Conservation (phyloP, 805 yeast species). For the Pichia thaimueangensis region DNA sequence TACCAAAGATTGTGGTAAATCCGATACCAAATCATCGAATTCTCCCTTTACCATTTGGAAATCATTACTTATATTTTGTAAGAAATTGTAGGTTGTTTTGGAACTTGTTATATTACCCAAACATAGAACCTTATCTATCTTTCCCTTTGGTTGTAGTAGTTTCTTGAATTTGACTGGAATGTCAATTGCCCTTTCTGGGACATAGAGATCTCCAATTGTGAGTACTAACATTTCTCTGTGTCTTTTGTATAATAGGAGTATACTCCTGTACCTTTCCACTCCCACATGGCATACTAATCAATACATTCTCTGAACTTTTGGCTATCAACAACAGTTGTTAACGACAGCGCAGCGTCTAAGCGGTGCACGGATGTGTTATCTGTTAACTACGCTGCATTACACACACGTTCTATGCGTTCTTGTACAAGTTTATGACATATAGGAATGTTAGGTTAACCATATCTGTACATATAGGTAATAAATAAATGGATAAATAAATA, state of each 20-base stretch:
- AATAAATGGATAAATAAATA: slow-evolving; percentile 3
- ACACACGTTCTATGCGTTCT: no score
- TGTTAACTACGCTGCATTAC: no score
- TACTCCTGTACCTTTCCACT: no score
- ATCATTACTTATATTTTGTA: slow-evolving; percentile 63
- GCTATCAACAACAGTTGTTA: no score
- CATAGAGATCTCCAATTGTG: slow-evolving; percentile 84
- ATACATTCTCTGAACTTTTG: no score
- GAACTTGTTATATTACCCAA: slow-evolving; percentile 79
- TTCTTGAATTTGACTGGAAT: slow-evolving; percentile 61
- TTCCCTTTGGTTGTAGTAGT: slow-evolving; percentile 68
- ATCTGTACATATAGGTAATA: not conserved
- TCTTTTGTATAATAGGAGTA: no score
- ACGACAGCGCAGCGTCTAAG: no score
- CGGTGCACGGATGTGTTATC: no score
- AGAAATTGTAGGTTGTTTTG: slow-evolving; percentile 52
- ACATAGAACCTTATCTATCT: slow-evolving; percentile 77
- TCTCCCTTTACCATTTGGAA: slow-evolving; percentile 79
- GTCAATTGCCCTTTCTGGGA: slow-evolving; percentile 77
- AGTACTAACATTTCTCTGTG: slow-evolving; percentile 75
- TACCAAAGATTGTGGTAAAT: slow-evolving; percentile 60
- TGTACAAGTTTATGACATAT: no score
- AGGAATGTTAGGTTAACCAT: not conserved
- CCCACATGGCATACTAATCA: no score
- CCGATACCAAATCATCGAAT: slow-evolving; percentile 48